phyloP scores from a whole-genome alignment of 305 asterid species.

The Coffea humblotiana region DNA sequence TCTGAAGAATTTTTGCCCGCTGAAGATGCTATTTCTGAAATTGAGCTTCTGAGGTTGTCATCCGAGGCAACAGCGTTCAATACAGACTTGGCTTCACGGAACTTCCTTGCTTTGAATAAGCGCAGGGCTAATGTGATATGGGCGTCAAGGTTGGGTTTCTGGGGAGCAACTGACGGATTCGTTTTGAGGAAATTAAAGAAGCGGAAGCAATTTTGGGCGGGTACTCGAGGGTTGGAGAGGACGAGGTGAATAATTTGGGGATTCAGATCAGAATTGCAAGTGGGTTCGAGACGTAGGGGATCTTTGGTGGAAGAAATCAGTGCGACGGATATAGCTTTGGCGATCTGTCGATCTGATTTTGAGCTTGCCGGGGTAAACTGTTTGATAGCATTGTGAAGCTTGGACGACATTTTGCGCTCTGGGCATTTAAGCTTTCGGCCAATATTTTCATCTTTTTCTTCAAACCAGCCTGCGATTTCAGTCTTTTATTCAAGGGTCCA shows the following conservation, averaged over 20 bases:
- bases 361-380: slow-evolving; percentile 35
- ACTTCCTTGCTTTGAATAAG: slow-evolving; percentile 48
- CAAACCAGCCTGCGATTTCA: too few relatives aligned
- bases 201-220: slow-evolving; percentile 44
- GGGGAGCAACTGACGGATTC: slow-evolving; percentile 26
- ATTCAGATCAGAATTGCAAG: slow-evolving; percentile 45
- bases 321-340: slow-evolving; percentile 52
- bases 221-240: slow-evolving; percentile 56
- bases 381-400: slow-evolving; percentile 40
- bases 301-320: slow-evolving; percentile 36
- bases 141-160: slow-evolving; percentile 52
- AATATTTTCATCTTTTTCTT: too few relatives aligned
- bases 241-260: slow-evolving; percentile 44
- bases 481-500: too few relatives aligned
- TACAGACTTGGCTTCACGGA: slow-evolving; percentile 55
- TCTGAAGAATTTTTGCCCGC: slow-evolving; percentile 34
- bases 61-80: slow-evolving; percentile 48
- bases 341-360: slow-evolving; percentile 43
- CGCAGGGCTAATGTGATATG: slow-evolving; percentile 47
- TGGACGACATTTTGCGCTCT: slow-evolving; percentile 44
- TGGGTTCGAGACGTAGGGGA: slow-evolving; percentile 25
- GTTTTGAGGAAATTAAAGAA: slow-evolving; percentile 52
- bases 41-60: slow-evolving; percentile 37
- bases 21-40: slow-evolving; percentile 44
- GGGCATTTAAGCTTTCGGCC: not conserved